A percentile compares a stretch with the other conserved stretches of the same genome.
Conservation (phyloP, 257 asterid species). For the Prunella vulgaris region DNA sequence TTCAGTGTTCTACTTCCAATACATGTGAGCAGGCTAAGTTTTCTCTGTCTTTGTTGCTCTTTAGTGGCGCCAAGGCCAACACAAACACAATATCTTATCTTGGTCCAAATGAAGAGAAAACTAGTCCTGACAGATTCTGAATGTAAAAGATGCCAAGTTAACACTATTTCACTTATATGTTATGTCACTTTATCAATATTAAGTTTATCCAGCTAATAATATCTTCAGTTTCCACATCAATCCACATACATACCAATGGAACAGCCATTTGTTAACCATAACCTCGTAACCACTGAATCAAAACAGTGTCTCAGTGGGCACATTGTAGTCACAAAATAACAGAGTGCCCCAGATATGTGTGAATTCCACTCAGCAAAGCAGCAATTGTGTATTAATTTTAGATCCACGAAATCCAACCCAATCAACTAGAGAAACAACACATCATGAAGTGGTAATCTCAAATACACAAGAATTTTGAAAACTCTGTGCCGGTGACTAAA, state of each 20-base stretch:
- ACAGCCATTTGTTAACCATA: not conserved
- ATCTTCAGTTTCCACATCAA: not conserved
- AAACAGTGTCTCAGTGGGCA: not conserved
- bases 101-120: not conserved
- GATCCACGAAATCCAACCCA: slow-evolving; percentile 3
- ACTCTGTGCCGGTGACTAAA: not conserved
- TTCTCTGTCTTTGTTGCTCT: too few relatives aligned
- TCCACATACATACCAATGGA: not conserved
- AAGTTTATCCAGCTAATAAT: not conserved
- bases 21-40: not conserved
- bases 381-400: not conserved
- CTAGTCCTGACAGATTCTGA: not conserved
- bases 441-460: not conserved
- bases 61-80: too few relatives aligned
- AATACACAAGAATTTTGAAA: not conserved
- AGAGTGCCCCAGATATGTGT: not conserved
- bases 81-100: not conserved
- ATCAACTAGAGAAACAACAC: slow-evolving; percentile 6
- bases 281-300: not conserved
- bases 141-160: not conserved
- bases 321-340: not conserved
- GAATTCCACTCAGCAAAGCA: not conserved
- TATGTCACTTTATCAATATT: not conserved
- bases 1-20: not conserved
- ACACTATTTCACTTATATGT: not conserved